Evolutionary conservation across 2,329 filamentous ascomycete species (phyloP), one percentile per base, ranked within the genome.

Genomic region (Ophiocordyceps australis): DNA sequence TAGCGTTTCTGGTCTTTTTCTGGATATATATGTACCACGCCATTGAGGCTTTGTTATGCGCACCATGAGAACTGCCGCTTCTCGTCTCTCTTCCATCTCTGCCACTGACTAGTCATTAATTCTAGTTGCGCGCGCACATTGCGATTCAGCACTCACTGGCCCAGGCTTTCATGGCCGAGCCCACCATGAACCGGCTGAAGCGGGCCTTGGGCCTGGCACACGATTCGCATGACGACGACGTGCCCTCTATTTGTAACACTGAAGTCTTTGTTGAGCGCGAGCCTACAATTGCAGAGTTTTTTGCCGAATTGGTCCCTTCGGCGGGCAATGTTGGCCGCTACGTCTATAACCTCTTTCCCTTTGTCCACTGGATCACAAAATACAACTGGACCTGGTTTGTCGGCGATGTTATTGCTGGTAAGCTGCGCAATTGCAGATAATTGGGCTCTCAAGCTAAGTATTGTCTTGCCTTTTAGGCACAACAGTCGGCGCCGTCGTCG

Each of bases 401-500:
- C 15, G 58, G 57, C 32, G 59, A 63, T 29, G 31, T 55, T 17
- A 50, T 60, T 32, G 57, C 53, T 31, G 57, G 57, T 45, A 38
- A 37, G 47, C 35, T 22, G 18, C 19, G 12, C 9, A 20, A 26
- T 21, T 18, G 18, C 23, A 9, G n/a, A n/a, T n/a, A n/a, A n/a
- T n/a, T n/a, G n/a, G n/a, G n/a, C 15, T 20, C 7, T 14, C 22
- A n/a, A 8, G 17, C 6, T 19, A 17, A 10, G 22, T 23, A 23
- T 20, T 20, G 27, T 31, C 30, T 12, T 13, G 27, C 38, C 25
- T 20, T 34, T 13, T 24, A 53, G 48, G 47, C 26, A 36, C 48
- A 19, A 64, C 59, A 11, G 58, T 64, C 27, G 60, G 60, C 30
- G 58, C 58, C 27, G 59, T 65, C 4, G 59, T 64, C 25, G 57